Evolutionary conservation across 495 filamentous ascomycete genomes (phyloP), one percentile per base, ranked within the genome.

Genomic region (Penicillium ochrochloron): DNA sequence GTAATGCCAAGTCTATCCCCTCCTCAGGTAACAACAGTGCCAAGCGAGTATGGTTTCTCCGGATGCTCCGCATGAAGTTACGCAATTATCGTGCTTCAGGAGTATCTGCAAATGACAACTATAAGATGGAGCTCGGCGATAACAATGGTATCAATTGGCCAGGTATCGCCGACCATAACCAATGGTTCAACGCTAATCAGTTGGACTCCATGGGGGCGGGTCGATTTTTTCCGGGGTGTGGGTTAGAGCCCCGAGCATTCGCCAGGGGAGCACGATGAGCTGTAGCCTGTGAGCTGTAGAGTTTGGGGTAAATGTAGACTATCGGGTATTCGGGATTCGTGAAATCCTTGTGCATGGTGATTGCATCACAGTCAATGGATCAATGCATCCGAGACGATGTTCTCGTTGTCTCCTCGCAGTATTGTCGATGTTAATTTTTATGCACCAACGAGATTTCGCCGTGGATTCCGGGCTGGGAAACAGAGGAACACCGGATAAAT

Each of bases 181-280:
- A 56, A 12, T 31, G 12, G 31, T 56, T n/a, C 14, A 56, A 12
- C 53, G 12, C 53, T 56, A 52, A 3, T 31, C 12, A 15, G 2
- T 1, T 27, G 25, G 31, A 52, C 53, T 56, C 53, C 53, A 56
- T 25, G 53, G 53, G 52, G 53, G 29, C 31, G 33, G 33, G 19
- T 56, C 53, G 48, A n/a, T 25, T 33, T 27, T 31, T 33, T 34
- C 51, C 53, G 53, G 31, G 53, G 31, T 34, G 53, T 37, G 53
- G 53, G 53, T 56, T 27, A 12, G 27, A 56, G 31, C 53, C 53
- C 53, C 7, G 17, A 56, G 29, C 9, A 56, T 37, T 56, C 27
- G 33, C 27, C 25, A 12, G 51, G 51, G 27, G 29, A 54, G 21
- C 52, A 54, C 5, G 23, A 54, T 29, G 27, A n/a, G 10, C 25